Evolutionary conservation across 305 asterid genomes (phyloP), one percentile per base, ranked within the genome.

Genomic region (Solanum aculeatissimum): DNA sequence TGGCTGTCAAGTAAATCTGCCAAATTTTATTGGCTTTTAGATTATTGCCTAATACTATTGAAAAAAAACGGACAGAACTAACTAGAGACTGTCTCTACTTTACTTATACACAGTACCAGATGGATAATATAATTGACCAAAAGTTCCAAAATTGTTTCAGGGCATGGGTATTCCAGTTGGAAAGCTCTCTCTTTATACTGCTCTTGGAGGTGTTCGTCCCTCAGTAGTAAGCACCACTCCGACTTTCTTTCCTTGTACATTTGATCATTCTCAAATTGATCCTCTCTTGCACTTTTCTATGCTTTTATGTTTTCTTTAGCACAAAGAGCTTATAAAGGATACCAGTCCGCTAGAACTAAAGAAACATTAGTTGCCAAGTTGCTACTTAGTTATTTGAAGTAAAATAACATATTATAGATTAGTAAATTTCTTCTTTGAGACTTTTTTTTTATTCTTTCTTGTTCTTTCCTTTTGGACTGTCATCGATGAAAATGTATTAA

Each of bases 111-210:
- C 60, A 71, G 45, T 54, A 25, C 51, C 53, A 77, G 55, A 32
- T 57, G 10, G 57, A 45, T 29, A 18, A 81, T 68, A 43, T 4
- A 2, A 83, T 21, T 84, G 84, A 83, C 84, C 84, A 27, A 78
- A 75, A 35, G 15, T 35, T 90, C 70, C 81, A 83, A 83, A 79
- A 62, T 4, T 87, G 54, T 78, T 87, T 84, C 92, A 97, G 98
- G 99, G 99, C 40, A 94, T 97, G 99, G 99, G 99, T 60, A 97
- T 97, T 85, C 99, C 99, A 2, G 99, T 97, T 10, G 99, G 99
- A 84, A 97, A 97, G 88, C 98, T 97, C 51, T 91, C 99, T 83
- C 95, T 97, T 1, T 97, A 95, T 91, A 97, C 98, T 43, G 99
- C 99, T 85, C 97, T 97, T 77, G 99, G 99, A 75, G 99, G 99